Evolutionary conservation across 768 basidiomycete species (phyloP).

Genomic region (Lactarius indigo): DNA sequence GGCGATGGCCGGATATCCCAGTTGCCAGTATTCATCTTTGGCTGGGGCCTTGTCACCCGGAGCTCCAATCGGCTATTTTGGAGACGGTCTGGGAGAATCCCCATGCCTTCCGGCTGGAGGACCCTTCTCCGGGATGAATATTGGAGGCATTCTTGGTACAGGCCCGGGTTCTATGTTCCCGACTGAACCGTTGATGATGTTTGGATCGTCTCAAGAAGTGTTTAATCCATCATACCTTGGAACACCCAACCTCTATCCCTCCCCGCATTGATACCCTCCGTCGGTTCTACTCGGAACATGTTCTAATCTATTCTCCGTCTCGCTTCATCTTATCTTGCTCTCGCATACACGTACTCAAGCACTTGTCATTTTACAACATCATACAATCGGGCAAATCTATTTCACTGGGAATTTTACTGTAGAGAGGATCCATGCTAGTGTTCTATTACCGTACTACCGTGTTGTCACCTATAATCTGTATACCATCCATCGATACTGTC

Average conservation of each 20-base stretch:
- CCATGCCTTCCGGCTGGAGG: neutral
- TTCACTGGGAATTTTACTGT: slow-evolving; percentile 2
- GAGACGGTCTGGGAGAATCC: slow-evolving; percentile 15
- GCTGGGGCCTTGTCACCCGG: slow-evolving; percentile 1
- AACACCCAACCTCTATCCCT: neutral
- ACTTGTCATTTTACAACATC: neutral
- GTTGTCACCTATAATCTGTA: neutral
- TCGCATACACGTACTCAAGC: neutral
- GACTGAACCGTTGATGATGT: slow-evolving; percentile 9
- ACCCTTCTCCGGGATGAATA: slow-evolving; percentile 3
- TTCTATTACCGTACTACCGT: neutral
- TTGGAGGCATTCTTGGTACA: slow-evolving; percentile 1
- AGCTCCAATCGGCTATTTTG: slow-evolving; percentile 17
- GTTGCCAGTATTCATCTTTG: slow-evolving; percentile 2
- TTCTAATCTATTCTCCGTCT: neutral
- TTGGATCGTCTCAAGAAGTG: slow-evolving; percentile 1
- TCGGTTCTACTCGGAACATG: no score
- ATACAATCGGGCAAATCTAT: neutral
- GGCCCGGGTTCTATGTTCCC: slow-evolving; percentile 9
- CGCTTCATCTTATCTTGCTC: neutral
- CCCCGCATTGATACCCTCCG: slow-evolving; percentile 4
- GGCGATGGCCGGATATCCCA: neutral
- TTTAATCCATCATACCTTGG: slow-evolving; percentile 10
- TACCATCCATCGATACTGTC: neutral
- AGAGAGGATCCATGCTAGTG: neutral